These are phyloP conservation scores for Hypoxylon fuscum DNA, from an alignment of 495 filamentous ascomycete genomes.

Conservation along the genomic window DNA sequence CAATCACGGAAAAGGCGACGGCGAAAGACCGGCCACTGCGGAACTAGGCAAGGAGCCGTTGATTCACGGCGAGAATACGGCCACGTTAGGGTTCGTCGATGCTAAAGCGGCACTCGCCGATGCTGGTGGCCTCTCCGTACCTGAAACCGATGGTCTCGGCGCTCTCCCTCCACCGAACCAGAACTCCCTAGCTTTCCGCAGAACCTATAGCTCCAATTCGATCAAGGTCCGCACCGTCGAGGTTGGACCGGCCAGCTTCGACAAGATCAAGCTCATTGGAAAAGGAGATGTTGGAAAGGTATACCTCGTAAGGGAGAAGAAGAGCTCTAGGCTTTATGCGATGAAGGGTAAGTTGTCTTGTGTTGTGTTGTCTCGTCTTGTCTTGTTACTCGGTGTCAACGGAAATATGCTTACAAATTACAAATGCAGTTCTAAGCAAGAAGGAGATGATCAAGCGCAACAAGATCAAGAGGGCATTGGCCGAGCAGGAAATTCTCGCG, in stretches of 20 bases:
- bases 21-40: slow-evolving; percentile 79
- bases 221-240: slow-evolving; percentile 98
- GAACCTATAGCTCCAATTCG: slow-evolving; percentile 98
- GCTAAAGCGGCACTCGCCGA: slow-evolving; percentile 45
- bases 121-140: slow-evolving; percentile 45
- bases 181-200: slow-evolving; percentile 76
- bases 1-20: slow-evolving; percentile 65
- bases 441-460: slow-evolving; percentile 99
- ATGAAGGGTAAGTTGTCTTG: slow-evolving; percentile 95
- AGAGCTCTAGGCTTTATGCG: slow-evolving; percentile 91
- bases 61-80: slow-evolving; percentile 63
- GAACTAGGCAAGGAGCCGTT: slow-evolving; percentile 82
- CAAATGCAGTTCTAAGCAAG: slow-evolving; percentile 85
- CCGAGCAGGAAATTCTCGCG: slow-evolving; percentile 96
- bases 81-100: slow-evolving; percentile 64
- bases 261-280: slow-evolving; percentile 99
- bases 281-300: slow-evolving; percentile 99
- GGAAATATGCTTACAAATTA: slow-evolving; percentile 54
- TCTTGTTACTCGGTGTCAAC: not conserved
- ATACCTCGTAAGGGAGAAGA: slow-evolving; percentile 97
- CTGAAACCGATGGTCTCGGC: slow-evolving; percentile 52
- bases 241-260: slow-evolving; percentile 93
- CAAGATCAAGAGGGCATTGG: slow-evolving; percentile 98
- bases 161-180: slow-evolving; percentile 58
- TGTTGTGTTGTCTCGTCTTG: no score